phyloP scores from a whole-genome alignment of 164 flowering plant species.

The Litsea cubeba region DNA sequence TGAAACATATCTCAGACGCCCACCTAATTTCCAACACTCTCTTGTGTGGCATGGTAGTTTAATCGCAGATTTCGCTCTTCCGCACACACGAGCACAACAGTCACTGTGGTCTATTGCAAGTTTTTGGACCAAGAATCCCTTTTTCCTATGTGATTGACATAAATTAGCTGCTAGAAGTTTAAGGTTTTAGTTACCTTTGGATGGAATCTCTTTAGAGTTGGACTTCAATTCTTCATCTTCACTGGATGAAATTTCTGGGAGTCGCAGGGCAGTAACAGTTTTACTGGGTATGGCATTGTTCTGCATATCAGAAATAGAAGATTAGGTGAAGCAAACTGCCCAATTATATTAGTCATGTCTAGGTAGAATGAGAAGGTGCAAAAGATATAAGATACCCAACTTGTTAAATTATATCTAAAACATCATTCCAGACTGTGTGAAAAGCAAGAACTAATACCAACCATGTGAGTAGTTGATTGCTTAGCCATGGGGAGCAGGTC shows the following conservation, averaged over 20 bases:
- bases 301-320: conserved; percentile 12
- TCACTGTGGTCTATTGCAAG: too few species aligned
- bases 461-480: too few species aligned
- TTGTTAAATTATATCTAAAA: background rate
- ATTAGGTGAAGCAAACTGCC: conserved; percentile 6
- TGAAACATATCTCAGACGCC: too few species aligned
- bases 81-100: too few species aligned
- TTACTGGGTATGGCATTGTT: conserved; percentile 9
- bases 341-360: background rate
- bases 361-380: background rate
- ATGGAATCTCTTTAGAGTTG: conserved; percentile 7
- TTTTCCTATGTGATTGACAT: too few species aligned
- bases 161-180: background rate
- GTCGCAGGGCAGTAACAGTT: conserved; percentile 13
- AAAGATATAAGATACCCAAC: background rate
- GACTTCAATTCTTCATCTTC: conserved; percentile 19
- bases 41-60: too few species aligned
- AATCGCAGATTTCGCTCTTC: too few species aligned
- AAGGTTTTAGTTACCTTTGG: conserved; percentile 27
- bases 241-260: conserved; percentile 9
- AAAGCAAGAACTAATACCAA: background rate
- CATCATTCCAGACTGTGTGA: background rate
- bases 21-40: too few species aligned
- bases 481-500: too few species aligned
- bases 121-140: too few species aligned